Evolutionary conservation across 345 rosid species (phyloP), one percentile per base, ranked within the genome.

Genomic region (Rhodamnia argentea): DNA sequence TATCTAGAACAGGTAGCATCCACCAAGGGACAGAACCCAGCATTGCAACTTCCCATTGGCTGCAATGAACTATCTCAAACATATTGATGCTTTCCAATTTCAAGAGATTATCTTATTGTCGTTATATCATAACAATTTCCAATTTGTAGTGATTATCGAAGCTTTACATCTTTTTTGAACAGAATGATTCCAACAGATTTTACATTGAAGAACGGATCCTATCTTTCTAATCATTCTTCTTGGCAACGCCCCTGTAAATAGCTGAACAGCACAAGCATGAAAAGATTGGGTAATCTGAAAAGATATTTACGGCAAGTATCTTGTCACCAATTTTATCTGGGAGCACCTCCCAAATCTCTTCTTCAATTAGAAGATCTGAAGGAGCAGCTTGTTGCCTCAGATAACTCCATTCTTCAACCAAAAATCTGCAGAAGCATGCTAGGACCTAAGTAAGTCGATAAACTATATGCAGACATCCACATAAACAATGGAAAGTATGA

Each of bases 391-490:
- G 91, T 91, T 88, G 92, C 64, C 88, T 90, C 91, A 95, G 74
- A 89, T 89, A 93, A 56, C 90, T 90, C 99, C 99, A 96, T 92
- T 97, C 99, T 86, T 94, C 94, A 87, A 56, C 91, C 86, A 97
- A 86, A 92, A 84, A 96, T 51, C 99, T 97, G 91, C 83, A 88
- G 58, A 90, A 84, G 60, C 52, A 81, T 40, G n/a, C 47, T 3
- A 16, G 15, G 15, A 13, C 40, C 50, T 55, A 27, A 40, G 83
- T 54, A 55, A 56, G 52, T 86, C 42, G 52, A 56, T 50, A 29
- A 54, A 44, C 13, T 29, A 52, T 24, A 78, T 42, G 54, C 52
- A 42, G 26, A 70, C 81, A 37, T 70, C 42, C 14, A 37, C 47
- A 37, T 37, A 70, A 70, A 70, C 47, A 70, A 70, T 70, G 47